Evolutionary conservation across 2,329 filamentous ascomycete species (phyloP), one percentile per base, ranked within the genome.

Genomic region (Tolypocladium guangdongense): DNA sequence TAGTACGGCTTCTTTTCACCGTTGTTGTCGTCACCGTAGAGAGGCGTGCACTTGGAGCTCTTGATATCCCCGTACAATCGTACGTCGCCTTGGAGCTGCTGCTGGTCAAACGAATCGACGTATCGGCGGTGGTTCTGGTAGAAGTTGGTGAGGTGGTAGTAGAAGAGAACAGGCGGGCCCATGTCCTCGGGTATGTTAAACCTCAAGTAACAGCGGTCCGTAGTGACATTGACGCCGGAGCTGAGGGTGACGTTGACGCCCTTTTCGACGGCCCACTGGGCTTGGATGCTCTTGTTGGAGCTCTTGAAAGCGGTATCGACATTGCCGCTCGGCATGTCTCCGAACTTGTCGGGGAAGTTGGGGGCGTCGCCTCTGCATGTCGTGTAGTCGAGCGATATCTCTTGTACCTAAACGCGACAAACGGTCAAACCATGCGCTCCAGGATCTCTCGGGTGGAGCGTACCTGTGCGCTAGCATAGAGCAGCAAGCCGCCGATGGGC

Each of bases 41-140:
- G 77, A 0, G 92, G 91, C 37, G 86, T 82, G 70, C 91, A 96
- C 55, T 85, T 80, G 39, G 89, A 86, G 35, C 72, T 72, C 35
- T 78, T 71, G 60, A 97, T 87, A 2, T 80, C 78, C 37, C 60
- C 62, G 54, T 78, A 79, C 35, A 75, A 74, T 20, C 87, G 78
- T 12, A 77, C 78, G 7, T 83, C 75, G 47, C 91, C 93, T 59
- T 86, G 73, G 52, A 99, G 77, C 70, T 99, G 93, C 51, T 88
- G 78, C 54, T 85, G 79, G 64, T 91, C 87, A 63, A 95, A 87
- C 1, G 89, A 95, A 66, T 90, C 88, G 56, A 96, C 93, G 62
- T 99, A 99, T 69, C 92, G 86, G 59, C 93, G 87, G 68, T 99
- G 93, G 68, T 99, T 99, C 71, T 99, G 93, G 75, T 97, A 97